Evolutionary conservation across 2,329 filamentous ascomycete genomes (phyloP), one percentile per base, ranked within the genome.

Genomic region (Macrophomina phaseolina): DNA sequence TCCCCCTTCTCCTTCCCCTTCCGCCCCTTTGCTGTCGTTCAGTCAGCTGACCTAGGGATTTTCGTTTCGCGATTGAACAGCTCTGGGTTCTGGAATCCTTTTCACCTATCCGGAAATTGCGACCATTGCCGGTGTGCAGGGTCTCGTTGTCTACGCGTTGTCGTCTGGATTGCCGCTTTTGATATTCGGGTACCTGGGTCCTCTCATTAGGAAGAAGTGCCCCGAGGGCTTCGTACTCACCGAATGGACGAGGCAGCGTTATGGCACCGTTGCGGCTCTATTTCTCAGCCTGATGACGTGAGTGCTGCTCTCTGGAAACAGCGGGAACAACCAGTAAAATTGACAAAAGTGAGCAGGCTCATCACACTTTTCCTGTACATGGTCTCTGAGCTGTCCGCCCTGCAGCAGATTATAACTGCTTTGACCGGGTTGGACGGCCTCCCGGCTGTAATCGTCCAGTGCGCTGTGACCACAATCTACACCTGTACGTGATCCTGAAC

Each of bases 341-440:
- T 48, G 36, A 52, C 18, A 16, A 11, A 4, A 4, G n/a, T 5
- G 14, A 32, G 2, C 56, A 84, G 82, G 1, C 83, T 94, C 60
- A 88, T 93, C 60, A 94, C 92, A 1, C 85, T 95, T 72, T 95
- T 94, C 77, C 78, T 95, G 62, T 95, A 94, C 83, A 94, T 95
- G 91, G 89, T 94, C 32, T 88, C 91, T 23, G 92, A 95, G 81
- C 84, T 95, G 51, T 94, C 91, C 8, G 91, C 91, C 12, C 83
- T 95, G 34, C 91, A 93, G 62, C 91, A 94, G 77, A 92, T 94
- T 46, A 84, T 94, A 72, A 90, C 81, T 67, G 85, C 90, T 8
- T 79, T 95, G 71, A 94, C 92, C 0, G 91, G 91, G 1, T 82
- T 95, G 46, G 84, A 94, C 70, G 88, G 89, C 0, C 83, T 95